Evolutionary conservation across 345 rosid species (phyloP).

Genomic region (Atalantia buxifolia): DNA sequence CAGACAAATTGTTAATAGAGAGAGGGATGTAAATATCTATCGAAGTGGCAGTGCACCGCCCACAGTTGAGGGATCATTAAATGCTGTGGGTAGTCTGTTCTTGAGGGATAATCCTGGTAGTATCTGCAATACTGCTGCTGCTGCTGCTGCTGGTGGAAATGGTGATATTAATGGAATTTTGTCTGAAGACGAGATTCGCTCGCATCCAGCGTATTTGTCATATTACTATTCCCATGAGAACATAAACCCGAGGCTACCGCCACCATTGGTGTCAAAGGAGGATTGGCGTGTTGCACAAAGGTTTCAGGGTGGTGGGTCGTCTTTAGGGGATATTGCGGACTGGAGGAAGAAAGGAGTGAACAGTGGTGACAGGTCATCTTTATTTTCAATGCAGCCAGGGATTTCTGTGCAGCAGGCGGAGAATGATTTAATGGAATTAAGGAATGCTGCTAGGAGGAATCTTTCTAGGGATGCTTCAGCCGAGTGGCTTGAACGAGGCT

Average conservation of each 20-base stretch:
- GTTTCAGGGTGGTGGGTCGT: constrained; percentile 62
- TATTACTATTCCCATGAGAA: constrained; percentile 79
- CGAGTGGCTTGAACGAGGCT: constrained; percentile 47
- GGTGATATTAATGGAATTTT: constrained; percentile 36
- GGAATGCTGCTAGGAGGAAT: constrained; percentile 49
- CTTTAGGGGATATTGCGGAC: constrained; percentile 49
- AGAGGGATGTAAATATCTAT: constrained; percentile 48
- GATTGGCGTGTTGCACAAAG: constrained; percentile 89
- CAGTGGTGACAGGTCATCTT: constrained; percentile 41
- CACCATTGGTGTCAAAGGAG: constrained; percentile 80
- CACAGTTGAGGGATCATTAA: constrained; percentile 80
- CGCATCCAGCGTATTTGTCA: constrained; percentile 72
- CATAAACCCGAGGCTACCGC: constrained; percentile 81
- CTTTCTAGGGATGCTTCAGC: constrained; percentile 36
- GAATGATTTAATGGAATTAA: constrained; percentile 60
- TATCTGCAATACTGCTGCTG: constrained; percentile 7
- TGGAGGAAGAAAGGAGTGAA: constrained; percentile 39
- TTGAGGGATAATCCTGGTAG: constrained; percentile 41
- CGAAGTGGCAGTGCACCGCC: constrained; percentile 98
- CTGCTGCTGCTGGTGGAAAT: constrained; percentile 15
- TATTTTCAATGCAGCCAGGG: constrained; percentile 77
- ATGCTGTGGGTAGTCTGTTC: constrained; percentile 68
- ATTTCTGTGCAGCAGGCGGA: constrained; percentile 55
- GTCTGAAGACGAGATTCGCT: constrained; percentile 76
- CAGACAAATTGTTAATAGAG: constrained; percentile 41